Base-by-base conservation (phyloP, 495 filamentous ascomycete genomes). In the Baudoinia panamericana region DNA sequence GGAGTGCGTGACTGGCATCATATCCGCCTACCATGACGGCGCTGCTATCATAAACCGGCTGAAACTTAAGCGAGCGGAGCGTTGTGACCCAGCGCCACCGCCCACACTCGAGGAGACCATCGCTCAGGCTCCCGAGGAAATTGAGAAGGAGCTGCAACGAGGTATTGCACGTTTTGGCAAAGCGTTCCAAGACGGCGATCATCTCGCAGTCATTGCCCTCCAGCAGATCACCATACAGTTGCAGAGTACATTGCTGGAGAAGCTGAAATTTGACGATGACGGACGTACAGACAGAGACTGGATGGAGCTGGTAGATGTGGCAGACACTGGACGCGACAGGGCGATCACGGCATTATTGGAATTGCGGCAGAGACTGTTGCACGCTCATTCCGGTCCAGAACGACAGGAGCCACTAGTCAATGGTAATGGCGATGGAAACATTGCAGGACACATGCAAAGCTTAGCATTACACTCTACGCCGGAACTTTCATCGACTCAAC, bases 161-260 rank as follows among this genome's bases (percentile, higher is more conserved):
- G 48, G 48, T 10, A 25, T 51, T 16, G 15, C 22, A 23, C 30
- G 48, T 5, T 51, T 50, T 18, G 51, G 47, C 12, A 31, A 23
- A 22, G 24, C 33, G 2, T 54, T 54, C 34, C 43, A 46, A 30
- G 20, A 25, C 0, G 51, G 51, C 5, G 51, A 54, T 26, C 5
- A 43, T 24, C 21, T 46, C 16, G 51, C 47, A 11, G 38, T 53
- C 6, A 41, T 50, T 7, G 46, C 45, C 16, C 35, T 53, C 12
- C 45, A 46, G 41, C 36, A 37, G 17, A 43, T 53, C 34, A 39
- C 45, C 3, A 50, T 50, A 12, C 41, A 50, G 18, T 27, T 53
- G 30, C 50, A 46, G 23, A 21, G 37, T 3, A 42, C 18, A 6
- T 19, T 53, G 20, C 30, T 53, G 16, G 27, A 42, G 22, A 45